These are phyloP conservation scores for Vachellia pachyceras DNA, from an alignment of 306 rosid genomes.

Conservation along the genomic window DNA sequence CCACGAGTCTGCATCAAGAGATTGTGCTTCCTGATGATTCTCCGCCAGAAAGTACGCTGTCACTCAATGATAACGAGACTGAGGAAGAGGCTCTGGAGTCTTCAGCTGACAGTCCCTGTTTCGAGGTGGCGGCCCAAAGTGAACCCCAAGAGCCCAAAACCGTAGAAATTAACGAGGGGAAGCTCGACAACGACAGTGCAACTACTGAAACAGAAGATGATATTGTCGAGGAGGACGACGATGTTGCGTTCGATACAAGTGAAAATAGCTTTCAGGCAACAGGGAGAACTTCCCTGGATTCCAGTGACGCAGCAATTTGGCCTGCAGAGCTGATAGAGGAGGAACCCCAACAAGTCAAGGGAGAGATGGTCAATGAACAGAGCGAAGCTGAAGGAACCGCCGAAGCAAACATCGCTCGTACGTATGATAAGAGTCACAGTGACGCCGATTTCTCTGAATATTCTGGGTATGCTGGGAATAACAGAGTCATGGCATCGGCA, in stretches of 20 bases:
- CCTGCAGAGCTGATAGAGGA: constrained; percentile 40
- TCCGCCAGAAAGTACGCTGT: constrained; percentile 43
- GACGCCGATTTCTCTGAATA: not conserved
- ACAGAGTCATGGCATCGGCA: not conserved
- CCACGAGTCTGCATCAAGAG: constrained; percentile 40
- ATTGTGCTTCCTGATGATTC: constrained; percentile 42
- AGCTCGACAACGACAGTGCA: not conserved
- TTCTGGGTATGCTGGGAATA: constrained; percentile 1
- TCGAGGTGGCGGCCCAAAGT: constrained; percentile 24
- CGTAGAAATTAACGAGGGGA: not conserved
- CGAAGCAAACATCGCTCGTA: not conserved
- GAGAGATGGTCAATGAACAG: not conserved
- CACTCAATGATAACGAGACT: constrained; percentile 31
- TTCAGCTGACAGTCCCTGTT: not conserved
- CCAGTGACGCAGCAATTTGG: constrained; percentile 39
- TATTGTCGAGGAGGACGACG: not conserved
- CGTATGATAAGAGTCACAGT: not conserved
- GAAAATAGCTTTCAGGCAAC: constrained; percentile 40
- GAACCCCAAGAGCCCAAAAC: constrained; percentile 35
- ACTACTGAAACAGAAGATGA: constrained; percentile 22
- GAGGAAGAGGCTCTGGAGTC: not conserved
- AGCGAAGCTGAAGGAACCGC: constrained; percentile 2
- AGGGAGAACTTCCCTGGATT: constrained; percentile 38
- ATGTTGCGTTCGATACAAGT: constrained; percentile 6
- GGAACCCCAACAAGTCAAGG: constrained; percentile 31